phyloP scores from a whole-genome alignment of 306 rosid genomes.

The Prunus armeniaca region DNA sequence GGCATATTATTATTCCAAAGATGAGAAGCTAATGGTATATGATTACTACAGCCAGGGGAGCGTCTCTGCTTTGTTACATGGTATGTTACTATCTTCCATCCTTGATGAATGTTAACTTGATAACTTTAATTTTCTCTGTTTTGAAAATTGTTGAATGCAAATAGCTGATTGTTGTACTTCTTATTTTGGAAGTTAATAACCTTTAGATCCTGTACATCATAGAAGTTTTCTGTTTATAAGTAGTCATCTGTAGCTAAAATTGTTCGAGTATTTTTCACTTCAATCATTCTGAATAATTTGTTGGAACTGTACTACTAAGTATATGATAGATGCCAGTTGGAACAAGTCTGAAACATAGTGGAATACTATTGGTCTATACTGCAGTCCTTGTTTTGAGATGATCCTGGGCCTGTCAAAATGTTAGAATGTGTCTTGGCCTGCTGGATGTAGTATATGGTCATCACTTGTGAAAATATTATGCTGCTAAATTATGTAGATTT shows the following conservation, averaged over 20 bases:
- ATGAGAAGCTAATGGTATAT: conserved; percentile 69
- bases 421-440: neutral
- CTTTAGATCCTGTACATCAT: neutral
- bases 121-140: neutral
- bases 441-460: neutral
- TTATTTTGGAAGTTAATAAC: neutral
- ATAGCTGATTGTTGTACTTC: neutral
- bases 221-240: neutral
- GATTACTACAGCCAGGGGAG: conserved; percentile 71
- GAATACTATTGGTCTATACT: neutral
- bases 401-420: neutral
- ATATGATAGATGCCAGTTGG: neutral
- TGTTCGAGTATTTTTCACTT: neutral
- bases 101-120: neutral
- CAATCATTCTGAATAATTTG: neutral
- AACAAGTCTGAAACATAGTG: neutral
- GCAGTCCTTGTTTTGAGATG: neutral
- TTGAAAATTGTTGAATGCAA: neutral
- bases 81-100: conserved; percentile 37
- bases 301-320: neutral
- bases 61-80: conserved; percentile 70
- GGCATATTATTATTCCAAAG: conserved; percentile 77
- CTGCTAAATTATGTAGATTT: neutral
- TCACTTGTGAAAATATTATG: neutral
- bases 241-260: neutral